Conservation (phyloP, 169 alveolate genomes). For the Plasmodium berghei region DNA sequence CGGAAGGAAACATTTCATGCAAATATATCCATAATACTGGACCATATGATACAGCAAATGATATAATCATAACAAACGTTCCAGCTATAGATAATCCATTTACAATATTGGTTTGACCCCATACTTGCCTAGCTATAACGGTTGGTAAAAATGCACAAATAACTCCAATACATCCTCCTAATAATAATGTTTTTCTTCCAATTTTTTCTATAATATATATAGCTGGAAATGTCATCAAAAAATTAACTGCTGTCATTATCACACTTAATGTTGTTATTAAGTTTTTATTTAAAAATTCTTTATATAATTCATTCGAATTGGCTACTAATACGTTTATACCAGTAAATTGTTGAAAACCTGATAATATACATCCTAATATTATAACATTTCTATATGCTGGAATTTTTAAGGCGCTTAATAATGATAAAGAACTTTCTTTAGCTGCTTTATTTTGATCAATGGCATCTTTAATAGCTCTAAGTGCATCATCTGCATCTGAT, state of each 20-base stretch:
- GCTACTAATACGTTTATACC: conserved; percentile 89
- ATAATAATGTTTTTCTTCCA: conserved; percentile 87
- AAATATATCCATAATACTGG: conserved; percentile 90
- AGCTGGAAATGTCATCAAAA: conserved; percentile 81
- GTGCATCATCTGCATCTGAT: conserved; percentile 53
- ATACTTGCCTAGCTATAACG: conserved; percentile 70
- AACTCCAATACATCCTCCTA: conserved; percentile 80
- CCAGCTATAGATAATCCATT: conserved; percentile 74
- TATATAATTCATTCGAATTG: conserved; percentile 86
- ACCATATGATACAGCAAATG: conserved; percentile 90
- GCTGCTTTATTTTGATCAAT: conserved; percentile 79
- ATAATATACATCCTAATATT: conserved; percentile 81
- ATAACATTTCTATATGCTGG: conserved; percentile 84
- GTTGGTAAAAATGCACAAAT: conserved; percentile 81
- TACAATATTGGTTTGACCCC: conserved; percentile 24
- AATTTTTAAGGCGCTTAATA: conserved; percentile 77
- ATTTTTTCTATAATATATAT: conserved; percentile 83
- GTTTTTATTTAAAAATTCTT: conserved; percentile 77
- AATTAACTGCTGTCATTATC: conserved; percentile 77
- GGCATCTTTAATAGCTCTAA: conserved; percentile 77
- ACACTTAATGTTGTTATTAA: conserved; percentile 81
- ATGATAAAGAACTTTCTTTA: conserved; percentile 73
- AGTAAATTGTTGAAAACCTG: conserved; percentile 88
- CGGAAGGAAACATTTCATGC: conserved; percentile 89
- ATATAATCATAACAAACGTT: conserved; percentile 83